phyloP scores from a whole-genome alignment of 208 protist genomes.

The Endotrypanum monterogeii region DNA sequence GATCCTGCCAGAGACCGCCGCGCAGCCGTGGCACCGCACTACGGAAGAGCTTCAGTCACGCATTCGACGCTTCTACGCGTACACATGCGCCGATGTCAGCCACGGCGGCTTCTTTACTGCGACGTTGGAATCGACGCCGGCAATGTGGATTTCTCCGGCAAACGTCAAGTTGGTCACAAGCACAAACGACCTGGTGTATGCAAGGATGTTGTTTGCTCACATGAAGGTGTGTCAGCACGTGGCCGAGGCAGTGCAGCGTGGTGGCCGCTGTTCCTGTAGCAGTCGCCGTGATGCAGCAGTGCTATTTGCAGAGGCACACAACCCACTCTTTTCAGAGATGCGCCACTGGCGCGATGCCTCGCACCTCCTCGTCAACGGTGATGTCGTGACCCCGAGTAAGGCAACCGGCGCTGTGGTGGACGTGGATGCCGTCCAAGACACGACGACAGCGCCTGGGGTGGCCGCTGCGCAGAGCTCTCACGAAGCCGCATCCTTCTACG shows the following conservation, averaged over 20 bases:
- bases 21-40: background rate
- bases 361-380: slow-evolving; percentile 19
- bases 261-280: slow-evolving; percentile 8
- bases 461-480: background rate
- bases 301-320: slow-evolving; percentile 27
- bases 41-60: slow-evolving; percentile 11
- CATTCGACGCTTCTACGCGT: slow-evolving; percentile 24
- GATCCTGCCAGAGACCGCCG: slow-evolving; percentile 7
- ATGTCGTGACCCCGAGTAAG: background rate
- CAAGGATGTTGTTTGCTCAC: slow-evolving; percentile 15
- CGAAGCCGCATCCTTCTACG: slow-evolving; percentile 21
- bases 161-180: background rate
- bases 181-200: slow-evolving; percentile 4
- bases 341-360: slow-evolving; percentile 22
- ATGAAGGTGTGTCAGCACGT: slow-evolving; percentile 30
- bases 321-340: slow-evolving; percentile 7
- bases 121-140: slow-evolving; percentile 1
- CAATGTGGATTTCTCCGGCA: background rate
- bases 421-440: slow-evolving; percentile 5
- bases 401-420: slow-evolving; percentile 8
- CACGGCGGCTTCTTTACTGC: slow-evolving; percentile 23
- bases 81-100: slow-evolving; percentile 17
- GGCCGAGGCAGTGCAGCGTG: slow-evolving; percentile 13
- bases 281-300: background rate
- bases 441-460: background rate